Evolutionary conservation across 257 asterid genomes (phyloP), one percentile per base, ranked within the genome.

Genomic region (Plantago ovata): DNA sequence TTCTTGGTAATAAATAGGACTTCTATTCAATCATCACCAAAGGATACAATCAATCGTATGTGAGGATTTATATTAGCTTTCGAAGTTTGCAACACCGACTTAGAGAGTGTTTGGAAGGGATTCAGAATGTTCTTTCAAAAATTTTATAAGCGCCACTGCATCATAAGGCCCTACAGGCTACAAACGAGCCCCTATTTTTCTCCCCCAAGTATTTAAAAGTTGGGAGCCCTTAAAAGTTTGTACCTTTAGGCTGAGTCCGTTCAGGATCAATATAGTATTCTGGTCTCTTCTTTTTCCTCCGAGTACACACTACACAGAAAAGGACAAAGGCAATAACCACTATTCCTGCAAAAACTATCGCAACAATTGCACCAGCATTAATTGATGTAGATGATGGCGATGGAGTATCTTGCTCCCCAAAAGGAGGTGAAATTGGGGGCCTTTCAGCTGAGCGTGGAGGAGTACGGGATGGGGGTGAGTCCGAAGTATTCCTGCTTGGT

Each of bases 291-390:
- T 63, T 78, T 51, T 58, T 75, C 53, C 38, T 81, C 70, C 69
- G 66, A 11, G 24, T 4, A 22, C 74, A 81, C 11, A 69, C 5
- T 13, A 84, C 66, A 65, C 76, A 76, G 22, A 65, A 45, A 18
- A 69, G 15, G 66, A 77, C 18, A 11, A 77, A 24, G n/a, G 74
- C 81, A 39, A 84, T 54, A 38, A 78, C 40, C 28, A 73, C 52
- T 14, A 75, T 11, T 12, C 81, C 82, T 3, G 76, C 76, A 14
- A 53, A 61, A 6, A 63, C 38, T 43, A 68, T 14, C 23, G 75
- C 83, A 11, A 60, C 69, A 28, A 81, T 52, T 13, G 72, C 55
- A 21, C 36, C 76, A 5, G 32, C 60, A 36, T 50, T 0, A 8
- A 5, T 44, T 2, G 67, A 46, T 15, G 32, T 32, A 9, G 72